Evolutionary conservation across 1,284 basidiomycete species (phyloP), one percentile per base, ranked within the genome.

Genomic region (Heterobasidion parviporum): DNA sequence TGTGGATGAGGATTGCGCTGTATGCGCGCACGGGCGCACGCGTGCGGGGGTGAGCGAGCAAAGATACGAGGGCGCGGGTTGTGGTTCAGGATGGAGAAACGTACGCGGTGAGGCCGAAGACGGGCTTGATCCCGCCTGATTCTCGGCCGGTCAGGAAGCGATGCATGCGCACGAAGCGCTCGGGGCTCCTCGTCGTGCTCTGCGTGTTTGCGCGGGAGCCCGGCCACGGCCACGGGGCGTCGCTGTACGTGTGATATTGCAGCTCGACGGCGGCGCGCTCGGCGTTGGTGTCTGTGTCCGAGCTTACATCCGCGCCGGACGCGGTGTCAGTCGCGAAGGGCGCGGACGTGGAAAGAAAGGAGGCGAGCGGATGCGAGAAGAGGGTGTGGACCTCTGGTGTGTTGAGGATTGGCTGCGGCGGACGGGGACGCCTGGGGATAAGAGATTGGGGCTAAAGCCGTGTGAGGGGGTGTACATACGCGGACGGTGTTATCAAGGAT

Each of bases 41-140:
- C 6, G 1, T 48, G 20, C 33, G 1, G 26, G 26, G 26, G 26
- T 26, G 44, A 44, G 16, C 50, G 8, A 54, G 34, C 26, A 20
- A 16, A 8, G 7, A 18, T 12, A 32, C 16, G 33, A 15, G 50
- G 34, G 53, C 16, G 12, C 32, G 50, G 43, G 45, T 20, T 32
- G 49, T 51, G 49, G 53, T 38, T n/a, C 46, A 33, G 38, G 41
- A 55, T 32, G 10, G 12, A 26, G 53, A 26, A 49, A 77, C 82
- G 61, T 65, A 92, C 89, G 89, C 81, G 51, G 92, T 94, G 14
- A 93, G 70, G 2, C 90, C 91, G 60, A 83, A 91, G 1, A 94
- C 82, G 14, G 91, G 92, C 63, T 91, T 92, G 16, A 90, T 81
- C 0, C 89, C 89, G 15, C 84, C 83, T 5, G 78, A 81, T 67